Percentiles rank a stretch among this genome's conserved stretches.
Evolutionary conservation across 345 rosid species (phyloP).

Genomic region (Acer yangbiense): DNA sequence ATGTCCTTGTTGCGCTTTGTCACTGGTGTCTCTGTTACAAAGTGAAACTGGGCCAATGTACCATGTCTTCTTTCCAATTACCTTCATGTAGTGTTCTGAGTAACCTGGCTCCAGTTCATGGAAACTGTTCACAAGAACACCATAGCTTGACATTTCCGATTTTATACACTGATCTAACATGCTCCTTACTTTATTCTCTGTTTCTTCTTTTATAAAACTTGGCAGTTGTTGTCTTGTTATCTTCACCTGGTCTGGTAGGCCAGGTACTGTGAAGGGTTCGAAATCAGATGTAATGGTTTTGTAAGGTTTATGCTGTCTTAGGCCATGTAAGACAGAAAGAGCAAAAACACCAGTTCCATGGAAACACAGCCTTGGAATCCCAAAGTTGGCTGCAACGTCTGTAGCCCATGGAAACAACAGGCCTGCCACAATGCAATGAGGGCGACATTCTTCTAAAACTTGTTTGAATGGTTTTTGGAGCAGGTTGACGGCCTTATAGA

Average conservation of each 20-base stretch:
- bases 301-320: constrained; percentile 23
- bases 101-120: constrained; percentile 28
- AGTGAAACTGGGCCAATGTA: constrained; percentile 26
- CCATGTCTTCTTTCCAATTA: constrained; percentile 21
- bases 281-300: constrained; percentile 27
- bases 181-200: neutral
- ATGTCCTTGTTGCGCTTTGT: constrained; percentile 15
- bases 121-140: constrained; percentile 25
- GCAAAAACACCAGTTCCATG: constrained; percentile 38
- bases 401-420: constrained; percentile 39
- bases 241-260: constrained; percentile 34
- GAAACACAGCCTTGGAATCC: constrained; percentile 41
- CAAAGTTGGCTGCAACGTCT: constrained; percentile 24
- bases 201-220: neutral
- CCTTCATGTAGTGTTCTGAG: constrained; percentile 16
- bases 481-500: too few species aligned
- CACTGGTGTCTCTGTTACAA: constrained; percentile 15
- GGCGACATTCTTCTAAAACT: constrained; percentile 31
- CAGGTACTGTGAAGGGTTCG: constrained; percentile 34
- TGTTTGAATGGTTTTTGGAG: too few species aligned
- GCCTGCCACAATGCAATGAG: constrained; percentile 35
- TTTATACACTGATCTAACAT: neutral
- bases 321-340: neutral
- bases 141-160: constrained; percentile 18
- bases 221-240: constrained; percentile 26